These are phyloP conservation scores for Soucietia sequanensis DNA, from an alignment of 805 yeast species.

Conservation along the genomic window DNA sequence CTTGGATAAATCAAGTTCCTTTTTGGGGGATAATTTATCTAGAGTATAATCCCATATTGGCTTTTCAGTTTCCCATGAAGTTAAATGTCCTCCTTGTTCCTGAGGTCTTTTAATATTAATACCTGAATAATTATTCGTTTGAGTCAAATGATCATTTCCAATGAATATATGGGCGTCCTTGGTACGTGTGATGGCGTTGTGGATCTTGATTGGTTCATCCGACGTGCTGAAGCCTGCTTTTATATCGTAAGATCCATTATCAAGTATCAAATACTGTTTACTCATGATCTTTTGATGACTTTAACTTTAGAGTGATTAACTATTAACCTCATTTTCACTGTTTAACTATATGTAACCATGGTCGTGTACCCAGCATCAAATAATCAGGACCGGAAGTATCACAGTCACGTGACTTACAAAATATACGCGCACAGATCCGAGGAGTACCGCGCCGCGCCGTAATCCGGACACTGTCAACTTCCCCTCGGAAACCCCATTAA, in stretches of 20 bases:
- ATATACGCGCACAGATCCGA: too few relatives aligned
- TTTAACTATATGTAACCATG: too few relatives aligned
- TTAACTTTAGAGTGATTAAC: not conserved
- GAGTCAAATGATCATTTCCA: constrained; percentile 62
- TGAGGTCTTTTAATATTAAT: constrained; percentile 75
- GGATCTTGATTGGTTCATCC: constrained; percentile 47
- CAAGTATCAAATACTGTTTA: constrained; percentile 55
- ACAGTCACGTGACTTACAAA: too few relatives aligned
- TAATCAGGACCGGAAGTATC: too few relatives aligned
- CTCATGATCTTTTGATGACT: not conserved
- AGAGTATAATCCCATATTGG: constrained; percentile 87
- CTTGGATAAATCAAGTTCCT: constrained; percentile 15
- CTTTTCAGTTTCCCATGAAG: constrained; percentile 88
- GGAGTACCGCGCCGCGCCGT: too few relatives aligned
- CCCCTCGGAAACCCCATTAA: too few relatives aligned
- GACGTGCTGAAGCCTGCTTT: constrained; percentile 45
- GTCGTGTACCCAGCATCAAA: too few relatives aligned
- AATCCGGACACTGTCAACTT: too few relatives aligned
- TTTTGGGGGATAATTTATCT: constrained; percentile 17
- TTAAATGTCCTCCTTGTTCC: constrained; percentile 88
- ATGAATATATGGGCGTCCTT: constrained; percentile 71
- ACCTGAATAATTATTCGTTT: constrained; percentile 72
- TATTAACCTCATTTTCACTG: too few relatives aligned
- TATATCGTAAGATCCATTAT: constrained; percentile 85
- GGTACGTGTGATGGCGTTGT: constrained; percentile 72